Evolutionary conservation across 208 protist genomes (phyloP).

Genomic region (Crithidia mellificae): DNA sequence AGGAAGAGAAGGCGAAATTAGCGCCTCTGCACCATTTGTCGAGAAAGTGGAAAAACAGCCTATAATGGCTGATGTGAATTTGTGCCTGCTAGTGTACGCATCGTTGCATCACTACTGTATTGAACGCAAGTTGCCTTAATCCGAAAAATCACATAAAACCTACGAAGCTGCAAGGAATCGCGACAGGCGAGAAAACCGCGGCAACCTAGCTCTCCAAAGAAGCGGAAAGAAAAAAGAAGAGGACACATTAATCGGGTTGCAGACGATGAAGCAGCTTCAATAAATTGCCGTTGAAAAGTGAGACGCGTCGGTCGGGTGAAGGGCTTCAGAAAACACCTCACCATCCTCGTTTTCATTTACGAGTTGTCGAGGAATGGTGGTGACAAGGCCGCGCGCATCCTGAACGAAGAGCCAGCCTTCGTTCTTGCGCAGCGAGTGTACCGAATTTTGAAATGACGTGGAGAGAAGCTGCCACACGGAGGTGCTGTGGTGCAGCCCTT

Average conservation of each 20-base stretch:
- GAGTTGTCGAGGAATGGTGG: conserved; percentile 30
- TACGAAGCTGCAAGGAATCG: not conserved
- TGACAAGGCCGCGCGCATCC: conserved; percentile 38
- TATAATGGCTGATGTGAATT: no score
- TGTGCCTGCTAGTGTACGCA: no score
- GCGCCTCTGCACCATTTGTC: no score
- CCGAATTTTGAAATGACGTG: conserved; percentile 37
- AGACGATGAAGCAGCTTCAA: not conserved
- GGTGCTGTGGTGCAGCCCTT: conserved; percentile 22
- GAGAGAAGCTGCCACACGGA: conserved; percentile 27
- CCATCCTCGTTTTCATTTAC: conserved; percentile 21
- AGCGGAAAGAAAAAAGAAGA: no score
- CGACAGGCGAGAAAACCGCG: not conserved
- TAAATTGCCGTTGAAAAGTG: conserved; percentile 11
- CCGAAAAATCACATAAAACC: not conserved
- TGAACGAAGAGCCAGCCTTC: conserved; percentile 48
- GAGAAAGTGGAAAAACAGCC: no score
- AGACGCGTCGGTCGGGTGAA: not conserved
- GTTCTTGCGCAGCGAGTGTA: conserved; percentile 42
- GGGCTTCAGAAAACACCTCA: conserved; percentile 13
- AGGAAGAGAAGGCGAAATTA: not conserved
- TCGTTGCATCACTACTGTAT: not conserved
- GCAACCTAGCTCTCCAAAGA: not conserved
- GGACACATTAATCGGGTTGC: no score
- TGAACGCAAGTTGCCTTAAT: not conserved